These are phyloP conservation scores for Xylariaceae sp. DNA, from an alignment of 2,329 filamentous ascomycete species.

Conservation along the genomic window DNA sequence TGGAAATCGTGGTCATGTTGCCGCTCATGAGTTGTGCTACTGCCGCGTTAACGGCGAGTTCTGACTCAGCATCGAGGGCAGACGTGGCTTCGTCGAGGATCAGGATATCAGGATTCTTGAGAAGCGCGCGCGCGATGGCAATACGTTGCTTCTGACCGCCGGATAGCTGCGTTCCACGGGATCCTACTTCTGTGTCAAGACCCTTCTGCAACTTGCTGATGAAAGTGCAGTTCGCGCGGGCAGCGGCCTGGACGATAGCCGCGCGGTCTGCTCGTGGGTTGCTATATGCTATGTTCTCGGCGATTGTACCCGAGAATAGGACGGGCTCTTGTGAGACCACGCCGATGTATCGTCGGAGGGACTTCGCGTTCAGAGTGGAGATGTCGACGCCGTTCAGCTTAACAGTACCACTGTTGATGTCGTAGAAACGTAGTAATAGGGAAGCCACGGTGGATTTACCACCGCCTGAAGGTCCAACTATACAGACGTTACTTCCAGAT, in stretches of 20 bases:
- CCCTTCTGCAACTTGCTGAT: conserved; percentile 96
- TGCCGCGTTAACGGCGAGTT: conserved; percentile 92
- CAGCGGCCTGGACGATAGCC: conserved; percentile 82
- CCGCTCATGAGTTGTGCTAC: conserved; percentile 75
- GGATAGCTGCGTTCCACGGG: conserved; percentile 86
- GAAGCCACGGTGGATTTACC: conserved; percentile 95
- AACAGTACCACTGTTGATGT: conserved; percentile 71
- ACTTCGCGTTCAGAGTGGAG: conserved; percentile 84
- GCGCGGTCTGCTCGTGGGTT: conserved; percentile 70
- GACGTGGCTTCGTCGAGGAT: conserved; percentile 97
- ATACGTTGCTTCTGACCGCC: conserved; percentile 98
- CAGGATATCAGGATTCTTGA: conserved; percentile 94
- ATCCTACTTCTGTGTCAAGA: conserved; percentile 88
- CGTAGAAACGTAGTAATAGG: conserved; percentile 88
- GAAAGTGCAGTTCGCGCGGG: conserved; percentile 92
- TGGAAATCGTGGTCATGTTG: conserved; percentile 94
- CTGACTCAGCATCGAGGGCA: conserved; percentile 91
- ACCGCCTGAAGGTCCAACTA: conserved; percentile 92
- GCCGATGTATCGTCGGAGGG: conserved; percentile 84
- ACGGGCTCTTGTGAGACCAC: conserved; percentile 96
- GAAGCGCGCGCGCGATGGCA: conserved; percentile 87
- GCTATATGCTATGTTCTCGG: conserved; percentile 89
- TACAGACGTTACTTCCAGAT: conserved; percentile 89
- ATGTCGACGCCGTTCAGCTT: conserved; percentile 83
- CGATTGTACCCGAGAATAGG: conserved; percentile 79